phyloP scores from a whole-genome alignment of 2,329 filamentous ascomycete species.

The Hymenotorrendiella dingleyae region DNA sequence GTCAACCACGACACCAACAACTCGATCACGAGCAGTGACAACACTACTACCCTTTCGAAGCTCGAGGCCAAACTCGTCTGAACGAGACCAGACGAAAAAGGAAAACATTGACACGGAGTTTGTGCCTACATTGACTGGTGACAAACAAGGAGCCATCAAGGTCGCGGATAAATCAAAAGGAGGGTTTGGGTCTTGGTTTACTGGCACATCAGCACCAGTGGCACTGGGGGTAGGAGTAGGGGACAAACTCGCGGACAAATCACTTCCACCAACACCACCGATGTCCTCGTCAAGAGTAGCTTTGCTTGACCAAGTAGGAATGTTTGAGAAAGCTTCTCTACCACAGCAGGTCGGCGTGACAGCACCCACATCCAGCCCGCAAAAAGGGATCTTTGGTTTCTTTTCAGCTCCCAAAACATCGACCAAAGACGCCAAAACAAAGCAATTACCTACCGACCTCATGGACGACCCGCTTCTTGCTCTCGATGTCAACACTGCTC shows the following conservation, averaged over 20 bases:
- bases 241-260: slow-evolving; percentile 14
- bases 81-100: slow-evolving; percentile 13
- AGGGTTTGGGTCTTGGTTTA: slow-evolving; percentile 26
- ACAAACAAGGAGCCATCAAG: slow-evolving; percentile 21
- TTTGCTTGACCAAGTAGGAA: too few species aligned
- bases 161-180: slow-evolving; percentile 23
- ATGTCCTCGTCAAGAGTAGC: slow-evolving; percentile 7
- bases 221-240: slow-evolving; percentile 18
- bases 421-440: slow-evolving; percentile 10
- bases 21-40: slow-evolving; percentile 21
- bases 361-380: too few species aligned
- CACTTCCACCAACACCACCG: slow-evolving; percentile 8
- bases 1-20: slow-evolving; percentile 13
- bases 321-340: too few species aligned
- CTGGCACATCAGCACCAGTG: slow-evolving; percentile 22
- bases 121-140: slow-evolving; percentile 27
- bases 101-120: slow-evolving; percentile 16
- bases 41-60: slow-evolving; percentile 20
- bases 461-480: slow-evolving; percentile 46
- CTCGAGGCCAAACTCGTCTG: slow-evolving; percentile 14
- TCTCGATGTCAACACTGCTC: slow-evolving; percentile 48
- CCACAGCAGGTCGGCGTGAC: too few species aligned
- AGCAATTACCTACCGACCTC: slow-evolving; percentile 21
- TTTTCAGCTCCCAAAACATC: slow-evolving; percentile 26
- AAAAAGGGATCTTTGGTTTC: slow-evolving; percentile 18